A percentile compares a stretch with the other conserved stretches of the same genome.
These are phyloP conservation scores for Leccinum incarnatum DNA, from an alignment of 768 basidiomycete species.

Conservation along the genomic window DNA sequence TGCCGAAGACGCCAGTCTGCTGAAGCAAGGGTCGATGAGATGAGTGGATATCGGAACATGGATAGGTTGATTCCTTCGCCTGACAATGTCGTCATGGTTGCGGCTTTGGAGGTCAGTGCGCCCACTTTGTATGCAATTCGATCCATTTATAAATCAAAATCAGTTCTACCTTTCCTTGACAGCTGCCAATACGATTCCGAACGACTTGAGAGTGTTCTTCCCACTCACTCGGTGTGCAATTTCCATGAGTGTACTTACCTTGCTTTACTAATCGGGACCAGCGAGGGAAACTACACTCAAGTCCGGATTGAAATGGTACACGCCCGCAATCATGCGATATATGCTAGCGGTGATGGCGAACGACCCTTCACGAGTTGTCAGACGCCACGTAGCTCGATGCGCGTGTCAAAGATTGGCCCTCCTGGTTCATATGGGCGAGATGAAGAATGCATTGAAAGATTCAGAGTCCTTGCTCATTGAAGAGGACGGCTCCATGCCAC, in stretches of 20 bases:
- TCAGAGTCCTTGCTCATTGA: conserved; percentile 78
- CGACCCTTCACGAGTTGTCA: conserved; percentile 79
- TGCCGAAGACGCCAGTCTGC: conserved; percentile 62
- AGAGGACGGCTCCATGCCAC: conserved; percentile 74
- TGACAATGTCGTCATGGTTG: conserved; percentile 90
- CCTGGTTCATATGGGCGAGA: conserved; percentile 85
- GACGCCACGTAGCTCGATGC: conserved; percentile 83
- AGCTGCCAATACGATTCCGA: conserved; percentile 73
- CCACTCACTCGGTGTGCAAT: conserved; percentile 76
- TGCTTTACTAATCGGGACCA: conserved; percentile 31
- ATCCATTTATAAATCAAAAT: conserved; percentile 6
- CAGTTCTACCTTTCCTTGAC: conserved; percentile 82
- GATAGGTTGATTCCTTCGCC: conserved; percentile 93
- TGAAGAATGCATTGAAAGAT: conserved; percentile 74
- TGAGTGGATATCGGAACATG: conserved; percentile 91
- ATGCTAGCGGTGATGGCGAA: conserved; percentile 81
- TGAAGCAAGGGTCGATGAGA: conserved; percentile 74
- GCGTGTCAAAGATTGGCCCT: conserved; percentile 86
- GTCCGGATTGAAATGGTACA: conserved; percentile 90
- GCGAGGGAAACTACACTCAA: conserved; percentile 91
- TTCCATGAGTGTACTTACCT: not conserved
- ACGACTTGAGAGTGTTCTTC: conserved; percentile 76
- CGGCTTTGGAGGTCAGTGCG: conserved; percentile 79
- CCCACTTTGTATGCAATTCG: not conserved
- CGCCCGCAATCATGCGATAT: conserved; percentile 81